Conservation (phyloP, 495 filamentous ascomycete genomes). For the Hypoxylon perforatum region DNA sequence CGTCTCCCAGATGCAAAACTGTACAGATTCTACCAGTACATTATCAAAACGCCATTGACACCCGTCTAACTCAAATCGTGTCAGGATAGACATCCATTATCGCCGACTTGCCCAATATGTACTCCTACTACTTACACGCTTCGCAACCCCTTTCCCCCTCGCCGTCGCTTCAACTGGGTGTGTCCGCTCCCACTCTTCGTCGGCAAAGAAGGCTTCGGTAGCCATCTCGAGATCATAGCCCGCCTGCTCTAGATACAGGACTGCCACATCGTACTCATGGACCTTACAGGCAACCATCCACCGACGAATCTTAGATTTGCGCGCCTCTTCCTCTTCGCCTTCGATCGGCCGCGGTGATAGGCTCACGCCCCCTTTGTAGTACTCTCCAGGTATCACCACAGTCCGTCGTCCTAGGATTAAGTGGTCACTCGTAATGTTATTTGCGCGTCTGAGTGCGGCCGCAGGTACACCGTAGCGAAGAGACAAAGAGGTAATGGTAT, state of each 20-base stretch:
- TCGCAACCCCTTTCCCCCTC: slow-evolving; percentile 51
- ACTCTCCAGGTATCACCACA: slow-evolving; percentile 72
- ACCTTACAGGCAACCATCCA: slow-evolving; percentile 80
- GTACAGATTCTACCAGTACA: slow-evolving; percentile 26
- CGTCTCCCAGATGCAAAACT: slow-evolving; percentile 13
- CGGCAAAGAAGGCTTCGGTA: slow-evolving; percentile 68
- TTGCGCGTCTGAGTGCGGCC: slow-evolving; percentile 65
- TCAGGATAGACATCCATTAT: slow-evolving; percentile 5
- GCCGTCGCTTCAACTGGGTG: slow-evolving; percentile 65
- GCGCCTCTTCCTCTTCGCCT: slow-evolving; percentile 73
- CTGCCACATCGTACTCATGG: slow-evolving; percentile 76
- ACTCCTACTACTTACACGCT: slow-evolving; percentile 25
- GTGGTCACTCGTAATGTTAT: slow-evolving; percentile 72
- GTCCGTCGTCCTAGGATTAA: slow-evolving; percentile 72
- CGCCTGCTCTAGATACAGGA: slow-evolving; percentile 74
- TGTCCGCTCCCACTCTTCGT: slow-evolving; percentile 77
- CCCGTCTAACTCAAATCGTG: background rate
- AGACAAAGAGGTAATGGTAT: slow-evolving; percentile 72
- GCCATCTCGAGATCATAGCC: slow-evolving; percentile 73
- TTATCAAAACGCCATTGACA: slow-evolving; percentile 12
- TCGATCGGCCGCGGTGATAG: slow-evolving; percentile 73
- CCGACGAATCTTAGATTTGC: slow-evolving; percentile 71
- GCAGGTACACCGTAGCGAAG: slow-evolving; percentile 73
- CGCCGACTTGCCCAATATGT: slow-evolving; percentile 24
- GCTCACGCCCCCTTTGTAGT: slow-evolving; percentile 70